These are phyloP conservation scores for Candida wancherniae DNA, from an alignment of 805 yeast genomes.

Conservation along the genomic window DNA sequence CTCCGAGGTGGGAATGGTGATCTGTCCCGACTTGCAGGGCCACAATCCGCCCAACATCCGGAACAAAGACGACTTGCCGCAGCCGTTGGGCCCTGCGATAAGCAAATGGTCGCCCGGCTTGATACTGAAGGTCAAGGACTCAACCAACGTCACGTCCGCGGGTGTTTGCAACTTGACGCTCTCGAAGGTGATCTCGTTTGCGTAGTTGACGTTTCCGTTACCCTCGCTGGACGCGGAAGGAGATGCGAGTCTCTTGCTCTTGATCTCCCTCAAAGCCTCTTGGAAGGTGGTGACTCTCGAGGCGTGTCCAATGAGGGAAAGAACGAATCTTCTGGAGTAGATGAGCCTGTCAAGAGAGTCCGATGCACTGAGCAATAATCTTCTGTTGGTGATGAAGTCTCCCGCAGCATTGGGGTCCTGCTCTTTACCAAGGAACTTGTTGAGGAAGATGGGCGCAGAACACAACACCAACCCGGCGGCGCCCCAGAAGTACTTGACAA, in stretches of 20 bases:
- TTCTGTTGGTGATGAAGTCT: slow-evolving; percentile 83
- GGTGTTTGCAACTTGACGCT: slow-evolving; percentile 85
- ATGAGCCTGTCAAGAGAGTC: slow-evolving; percentile 85
- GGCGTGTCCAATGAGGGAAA: slow-evolving; percentile 80
- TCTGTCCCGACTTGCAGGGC: slow-evolving; percentile 64
- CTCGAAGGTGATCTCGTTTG: slow-evolving; percentile 63
- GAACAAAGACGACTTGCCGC: slow-evolving; percentile 90
- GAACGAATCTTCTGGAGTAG: slow-evolving; percentile 76
- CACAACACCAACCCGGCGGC: slow-evolving; percentile 88
- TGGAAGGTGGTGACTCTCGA: slow-evolving; percentile 68
- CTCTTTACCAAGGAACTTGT: slow-evolving; percentile 44
- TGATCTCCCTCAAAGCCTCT: slow-evolving; percentile 51
- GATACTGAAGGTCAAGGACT: slow-evolving; percentile 63
- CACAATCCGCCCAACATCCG: slow-evolving; percentile 90
- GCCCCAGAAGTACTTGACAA: slow-evolving; percentile 92
- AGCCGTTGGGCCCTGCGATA: slow-evolving; percentile 94
- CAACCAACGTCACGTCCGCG: slow-evolving; percentile 65
- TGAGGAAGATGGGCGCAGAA: slow-evolving; percentile 80
- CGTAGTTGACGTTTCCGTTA: slow-evolving; percentile 24
- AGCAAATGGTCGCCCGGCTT: slow-evolving; percentile 79
- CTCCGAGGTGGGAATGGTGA: slow-evolving; percentile 60
- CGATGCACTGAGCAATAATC: slow-evolving; percentile 77
- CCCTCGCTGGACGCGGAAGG: slow-evolving; percentile 14
- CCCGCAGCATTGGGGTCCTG: slow-evolving; percentile 54
- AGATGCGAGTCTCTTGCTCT: slow-evolving; percentile 16